phyloP scores from a whole-genome alignment of 1,139 yeast species.

The Taphrina wiesneri region DNA sequence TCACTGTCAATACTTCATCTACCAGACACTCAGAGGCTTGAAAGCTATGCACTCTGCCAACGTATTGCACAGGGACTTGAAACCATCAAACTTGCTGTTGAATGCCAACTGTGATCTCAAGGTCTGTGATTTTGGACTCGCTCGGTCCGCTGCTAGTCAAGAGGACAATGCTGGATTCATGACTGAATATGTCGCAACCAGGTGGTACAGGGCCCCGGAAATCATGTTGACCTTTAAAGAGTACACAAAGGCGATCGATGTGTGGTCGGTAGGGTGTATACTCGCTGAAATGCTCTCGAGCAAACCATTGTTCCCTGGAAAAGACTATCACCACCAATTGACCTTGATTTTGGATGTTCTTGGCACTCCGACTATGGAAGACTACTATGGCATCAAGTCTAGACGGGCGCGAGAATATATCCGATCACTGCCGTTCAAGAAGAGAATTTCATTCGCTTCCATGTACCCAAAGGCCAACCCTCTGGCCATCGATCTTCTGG shows the following conservation, averaged over 20 bases:
- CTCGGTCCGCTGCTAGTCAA: slow-evolving; percentile 59
- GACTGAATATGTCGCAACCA: slow-evolving; percentile 96
- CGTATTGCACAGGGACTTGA: slow-evolving; percentile 88
- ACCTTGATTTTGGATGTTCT: slow-evolving; percentile 81
- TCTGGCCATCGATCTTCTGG: slow-evolving; percentile 72
- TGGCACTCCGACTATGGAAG: slow-evolving; percentile 87
- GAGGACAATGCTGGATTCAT: slow-evolving; percentile 69
- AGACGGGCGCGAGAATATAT: slow-evolving; percentile 86
- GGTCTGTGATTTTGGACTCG: slow-evolving; percentile 92
- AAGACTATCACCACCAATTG: slow-evolving; percentile 88
- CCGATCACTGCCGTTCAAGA: slow-evolving; percentile 66
- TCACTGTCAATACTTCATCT: slow-evolving; percentile 88
- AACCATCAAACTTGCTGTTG: slow-evolving; percentile 81
- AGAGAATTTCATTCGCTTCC: slow-evolving; percentile 56
- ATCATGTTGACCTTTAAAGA: slow-evolving; percentile 92
- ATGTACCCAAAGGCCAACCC: slow-evolving; percentile 58
- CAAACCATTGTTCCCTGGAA: slow-evolving; percentile 88
- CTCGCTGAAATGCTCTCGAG: slow-evolving; percentile 88
- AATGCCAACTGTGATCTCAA: slow-evolving; percentile 93
- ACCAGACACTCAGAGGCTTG: slow-evolving; percentile 85
- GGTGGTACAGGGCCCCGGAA: slow-evolving; percentile 98
- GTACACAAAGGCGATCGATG: slow-evolving; percentile 91
- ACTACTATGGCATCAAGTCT: slow-evolving; percentile 74
- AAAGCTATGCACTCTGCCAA: slow-evolving; percentile 89
- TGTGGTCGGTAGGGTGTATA: slow-evolving; percentile 97